phyloP scores from a whole-genome alignment of 1,139 yeast genomes.

The Geotrichum klebahnii region DNA sequence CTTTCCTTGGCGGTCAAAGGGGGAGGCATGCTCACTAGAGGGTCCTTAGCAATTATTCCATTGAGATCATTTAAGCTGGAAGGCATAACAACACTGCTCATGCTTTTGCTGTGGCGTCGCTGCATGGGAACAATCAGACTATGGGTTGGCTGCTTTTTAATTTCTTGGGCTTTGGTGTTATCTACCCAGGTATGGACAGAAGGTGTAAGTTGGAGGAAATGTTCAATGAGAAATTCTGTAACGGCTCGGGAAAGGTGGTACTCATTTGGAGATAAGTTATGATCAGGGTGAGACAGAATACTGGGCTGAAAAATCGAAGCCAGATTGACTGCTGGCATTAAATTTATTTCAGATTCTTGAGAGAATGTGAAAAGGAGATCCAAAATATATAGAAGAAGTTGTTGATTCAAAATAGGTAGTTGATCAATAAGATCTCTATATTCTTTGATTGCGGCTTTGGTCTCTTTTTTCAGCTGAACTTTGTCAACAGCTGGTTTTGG shows the following conservation, averaged over 20 bases:
- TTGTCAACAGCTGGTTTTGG: conserved; percentile 3
- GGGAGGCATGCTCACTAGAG: background rate
- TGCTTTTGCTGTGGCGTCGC: conserved; percentile 36
- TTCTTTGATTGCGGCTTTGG: conserved; percentile 63
- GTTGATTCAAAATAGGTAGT: conserved; percentile 69
- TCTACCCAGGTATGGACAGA: conserved; percentile 17
- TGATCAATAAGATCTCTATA: conserved; percentile 64
- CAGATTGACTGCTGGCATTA: conserved; percentile 88
- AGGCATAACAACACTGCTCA: conserved; percentile 31
- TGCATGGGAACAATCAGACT: conserved; percentile 8
- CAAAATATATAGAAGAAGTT: conserved; percentile 78
- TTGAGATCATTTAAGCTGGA: conserved; percentile 6
- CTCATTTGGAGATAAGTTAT: conserved; percentile 87
- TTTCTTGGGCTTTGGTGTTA: conserved; percentile 2
- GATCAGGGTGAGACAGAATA: conserved; percentile 83
- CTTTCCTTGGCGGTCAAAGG: background rate
- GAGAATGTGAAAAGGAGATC: conserved; percentile 86
- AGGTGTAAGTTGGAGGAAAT: conserved; percentile 43
- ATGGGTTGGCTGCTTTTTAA: conserved; percentile 21
- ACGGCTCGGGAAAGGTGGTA: conserved; percentile 83
- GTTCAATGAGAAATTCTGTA: conserved; percentile 83
- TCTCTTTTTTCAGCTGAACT: conserved; percentile 42
- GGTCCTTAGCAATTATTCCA: conserved; percentile 1
- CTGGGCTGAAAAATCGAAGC: conserved; percentile 98
- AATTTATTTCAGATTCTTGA: conserved; percentile 66